Evolutionary conservation across 202 grass and related monocot species (phyloP).

Genomic region (Cymbopogon flexuosus): DNA sequence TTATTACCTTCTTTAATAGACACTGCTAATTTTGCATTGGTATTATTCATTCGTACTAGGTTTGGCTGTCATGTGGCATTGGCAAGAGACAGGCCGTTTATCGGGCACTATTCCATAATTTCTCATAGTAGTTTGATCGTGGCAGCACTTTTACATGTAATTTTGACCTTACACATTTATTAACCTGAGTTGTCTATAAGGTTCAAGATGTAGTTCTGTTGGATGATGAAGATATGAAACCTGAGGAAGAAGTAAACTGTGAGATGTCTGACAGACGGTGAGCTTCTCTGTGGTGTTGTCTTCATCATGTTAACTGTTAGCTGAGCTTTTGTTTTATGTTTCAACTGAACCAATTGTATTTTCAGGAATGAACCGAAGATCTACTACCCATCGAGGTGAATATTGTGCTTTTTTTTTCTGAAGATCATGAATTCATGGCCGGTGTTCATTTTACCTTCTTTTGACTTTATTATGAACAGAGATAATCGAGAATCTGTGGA

Average conservation of each 20-base stretch:
- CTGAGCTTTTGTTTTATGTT: constrained; percentile 3
- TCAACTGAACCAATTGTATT: constrained; percentile 30
- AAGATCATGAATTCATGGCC: constrained; percentile 19
- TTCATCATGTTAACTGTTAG: background rate
- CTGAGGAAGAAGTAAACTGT: constrained; percentile 34
- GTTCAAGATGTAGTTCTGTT: constrained; percentile 70
- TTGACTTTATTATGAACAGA: constrained; percentile 43
- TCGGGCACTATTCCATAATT: background rate
- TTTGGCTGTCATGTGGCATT: background rate
- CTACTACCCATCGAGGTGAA: constrained; percentile 92
- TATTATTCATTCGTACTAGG: background rate
- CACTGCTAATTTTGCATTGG: background rate
- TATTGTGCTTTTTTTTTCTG: constrained; percentile 11
- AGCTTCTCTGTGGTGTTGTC: background rate
- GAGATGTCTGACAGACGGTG: constrained; percentile 42
- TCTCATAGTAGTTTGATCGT: constrained; percentile 3
- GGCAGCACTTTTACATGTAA: background rate
- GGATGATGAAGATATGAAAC: constrained; percentile 43
- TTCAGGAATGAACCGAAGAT: constrained; percentile 66
- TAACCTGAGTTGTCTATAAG: constrained; percentile 22
- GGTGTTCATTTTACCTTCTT: constrained; percentile 6
- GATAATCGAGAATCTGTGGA: constrained; percentile 73
- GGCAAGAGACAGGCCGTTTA: background rate
- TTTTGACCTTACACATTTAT: constrained; percentile 6
- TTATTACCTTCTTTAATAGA: background rate